Evolutionary conservation across 345 rosid species (phyloP).

Genomic region (Melaleuca alternifolia): DNA sequence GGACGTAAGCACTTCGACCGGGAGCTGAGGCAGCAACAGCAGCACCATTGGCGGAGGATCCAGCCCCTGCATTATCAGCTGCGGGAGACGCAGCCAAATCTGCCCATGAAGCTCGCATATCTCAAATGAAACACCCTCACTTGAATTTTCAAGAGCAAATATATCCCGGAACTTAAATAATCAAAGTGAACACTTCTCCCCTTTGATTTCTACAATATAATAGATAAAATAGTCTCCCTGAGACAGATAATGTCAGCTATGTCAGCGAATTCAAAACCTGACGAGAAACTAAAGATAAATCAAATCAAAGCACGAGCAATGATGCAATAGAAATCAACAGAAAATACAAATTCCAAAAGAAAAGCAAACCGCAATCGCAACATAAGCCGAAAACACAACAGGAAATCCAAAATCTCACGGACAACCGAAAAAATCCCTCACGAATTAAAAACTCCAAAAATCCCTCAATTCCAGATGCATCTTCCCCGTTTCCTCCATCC

Average conservation of each 20-base stretch:
- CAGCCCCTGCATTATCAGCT: conserved; percentile 52
- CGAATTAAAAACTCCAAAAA: neutral
- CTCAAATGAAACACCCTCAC: conserved; percentile 29
- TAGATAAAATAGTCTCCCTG: neutral
- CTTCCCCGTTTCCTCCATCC: neutral
- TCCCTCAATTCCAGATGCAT: neutral
- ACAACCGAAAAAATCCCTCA: neutral
- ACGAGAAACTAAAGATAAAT: neutral
- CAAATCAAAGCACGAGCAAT: neutral
- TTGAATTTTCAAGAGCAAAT: neutral
- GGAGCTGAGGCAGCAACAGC: conserved; percentile 24
- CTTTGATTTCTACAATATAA: neutral
- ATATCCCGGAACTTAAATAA: neutral
- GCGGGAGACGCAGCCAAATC: conserved; percentile 86
- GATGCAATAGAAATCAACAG: neutral
- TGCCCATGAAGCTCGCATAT: conserved; percentile 82
- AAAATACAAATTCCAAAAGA: neutral
- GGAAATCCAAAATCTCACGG: neutral
- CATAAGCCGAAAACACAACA: neutral
- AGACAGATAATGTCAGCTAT: neutral
- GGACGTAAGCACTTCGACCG: conserved; percentile 49
- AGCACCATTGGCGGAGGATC: conserved; percentile 30
- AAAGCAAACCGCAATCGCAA: neutral
- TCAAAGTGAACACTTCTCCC: neutral
- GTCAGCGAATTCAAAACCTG: neutral